phyloP scores from a whole-genome alignment of 352 stramenopile species.

The Phytophthora foliorum region DNA sequence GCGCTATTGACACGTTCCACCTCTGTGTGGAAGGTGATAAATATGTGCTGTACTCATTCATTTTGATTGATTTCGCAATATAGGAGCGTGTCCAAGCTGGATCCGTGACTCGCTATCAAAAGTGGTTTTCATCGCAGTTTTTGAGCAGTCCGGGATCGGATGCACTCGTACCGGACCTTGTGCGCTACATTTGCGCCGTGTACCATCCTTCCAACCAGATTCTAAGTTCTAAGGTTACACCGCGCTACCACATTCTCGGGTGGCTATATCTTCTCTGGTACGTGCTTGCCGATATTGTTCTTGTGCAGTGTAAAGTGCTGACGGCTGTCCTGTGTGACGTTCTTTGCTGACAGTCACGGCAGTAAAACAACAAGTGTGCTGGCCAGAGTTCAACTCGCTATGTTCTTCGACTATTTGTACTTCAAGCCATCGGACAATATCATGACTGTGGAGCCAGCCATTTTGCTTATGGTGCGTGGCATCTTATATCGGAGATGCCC shows the following conservation, averaged over 20 bases:
- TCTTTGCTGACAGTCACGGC: constrained; percentile 35
- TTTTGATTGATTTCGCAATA: not conserved
- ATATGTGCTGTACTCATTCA: not conserved
- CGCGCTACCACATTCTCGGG: constrained; percentile 87
- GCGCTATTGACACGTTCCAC: not conserved
- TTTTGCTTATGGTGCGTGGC: constrained; percentile 80
- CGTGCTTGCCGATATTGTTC: not conserved
- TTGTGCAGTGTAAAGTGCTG: not conserved
- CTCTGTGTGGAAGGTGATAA: not conserved
- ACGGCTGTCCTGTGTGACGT: constrained; percentile 2
- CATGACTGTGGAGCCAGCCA: constrained; percentile 85
- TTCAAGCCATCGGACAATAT: constrained; percentile 86
- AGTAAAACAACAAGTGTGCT: constrained; percentile 81
- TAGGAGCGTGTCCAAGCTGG: constrained; percentile 81
- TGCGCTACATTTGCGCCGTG: constrained; percentile 87
- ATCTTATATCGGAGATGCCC: not conserved
- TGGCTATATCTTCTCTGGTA: constrained; percentile 91
- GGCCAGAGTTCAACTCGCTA: constrained; percentile 81
- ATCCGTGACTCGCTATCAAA: constrained; percentile 85
- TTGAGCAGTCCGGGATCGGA: constrained; percentile 73
- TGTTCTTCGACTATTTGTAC: constrained; percentile 92
- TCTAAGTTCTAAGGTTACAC: constrained; percentile 84
- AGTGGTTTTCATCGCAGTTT: constrained; percentile 89
- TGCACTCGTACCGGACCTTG: constrained; percentile 80
- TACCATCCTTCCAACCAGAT: constrained; percentile 89